Evolutionary conservation across 176 grass and related monocot genomes (phyloP).

Genomic region (Oropetium thomaeum): DNA sequence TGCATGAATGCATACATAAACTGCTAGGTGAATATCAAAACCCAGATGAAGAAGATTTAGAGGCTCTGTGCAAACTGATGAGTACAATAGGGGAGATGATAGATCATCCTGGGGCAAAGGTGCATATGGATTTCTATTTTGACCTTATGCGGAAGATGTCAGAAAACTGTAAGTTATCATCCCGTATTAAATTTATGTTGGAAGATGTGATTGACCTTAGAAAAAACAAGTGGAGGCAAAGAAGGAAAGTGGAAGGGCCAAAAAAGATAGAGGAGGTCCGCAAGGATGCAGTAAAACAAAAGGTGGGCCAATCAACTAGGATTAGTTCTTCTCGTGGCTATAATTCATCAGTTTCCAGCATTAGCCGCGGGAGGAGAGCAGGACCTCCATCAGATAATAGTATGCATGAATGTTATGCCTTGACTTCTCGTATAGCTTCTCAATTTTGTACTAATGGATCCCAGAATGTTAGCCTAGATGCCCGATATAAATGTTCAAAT

Average conservation of each 20-base stretch:
- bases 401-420: conserved; percentile 19
- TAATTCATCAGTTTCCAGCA: conserved; percentile 20
- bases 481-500: conserved; percentile 60
- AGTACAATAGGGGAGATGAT: conserved; percentile 93
- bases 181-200: conserved; percentile 74
- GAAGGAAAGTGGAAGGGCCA: conserved; percentile 84
- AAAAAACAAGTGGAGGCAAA: conserved; percentile 79
- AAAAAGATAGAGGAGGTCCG: conserved; percentile 93
- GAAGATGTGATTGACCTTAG: conserved; percentile 90
- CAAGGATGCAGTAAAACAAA: conserved; percentile 54
- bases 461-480: conserved; percentile 51
- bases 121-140: conserved; percentile 84
- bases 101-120: conserved; percentile 74
- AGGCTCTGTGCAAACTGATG: conserved; percentile 85
- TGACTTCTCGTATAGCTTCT: conserved; percentile 45
- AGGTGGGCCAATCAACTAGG: conserved; percentile 58
- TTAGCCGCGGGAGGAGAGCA: conserved; percentile 18
- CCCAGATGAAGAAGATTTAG: conserved; percentile 84
- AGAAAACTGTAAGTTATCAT: conserved; percentile 53
- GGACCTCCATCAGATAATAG: conserved; percentile 30
- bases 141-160: conserved; percentile 61
- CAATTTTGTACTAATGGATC: conserved; percentile 38
- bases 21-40: conserved; percentile 60
- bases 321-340: conserved; percentile 22
- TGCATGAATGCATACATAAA: conserved; percentile 94